A percentile compares a stretch with the other conserved stretches of the same genome.
phyloP scores from a whole-genome alignment of 495 filamentous ascomycete genomes.

The Cryomyces minteri region DNA sequence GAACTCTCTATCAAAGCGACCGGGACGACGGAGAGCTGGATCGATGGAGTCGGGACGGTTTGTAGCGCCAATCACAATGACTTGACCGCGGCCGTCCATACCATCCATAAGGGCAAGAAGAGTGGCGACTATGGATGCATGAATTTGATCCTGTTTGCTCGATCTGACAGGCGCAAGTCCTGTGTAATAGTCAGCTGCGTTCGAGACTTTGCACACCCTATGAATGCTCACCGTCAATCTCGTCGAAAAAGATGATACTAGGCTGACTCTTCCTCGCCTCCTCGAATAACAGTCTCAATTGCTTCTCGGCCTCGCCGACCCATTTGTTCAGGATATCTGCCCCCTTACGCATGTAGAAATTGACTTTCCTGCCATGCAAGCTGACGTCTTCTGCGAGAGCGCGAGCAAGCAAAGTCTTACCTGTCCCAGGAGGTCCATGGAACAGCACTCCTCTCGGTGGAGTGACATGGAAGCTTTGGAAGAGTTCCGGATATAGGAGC shows the following conservation, averaged over 20 bases:
- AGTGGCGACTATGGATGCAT: constrained; percentile 94
- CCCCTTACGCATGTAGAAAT: constrained; percentile 98
- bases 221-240: constrained; percentile 61
- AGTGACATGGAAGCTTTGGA: constrained; percentile 74
- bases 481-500: constrained; percentile 88
- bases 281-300: constrained; percentile 83
- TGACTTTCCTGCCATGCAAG: constrained; percentile 74
- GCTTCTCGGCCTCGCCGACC: constrained; percentile 95
- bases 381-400: constrained; percentile 72
- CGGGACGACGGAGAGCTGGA: constrained; percentile 80
- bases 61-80: constrained; percentile 94
- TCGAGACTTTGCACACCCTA: neutral
- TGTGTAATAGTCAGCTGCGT: constrained; percentile 15
- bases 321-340: constrained; percentile 95
- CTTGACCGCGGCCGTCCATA: constrained; percentile 95
- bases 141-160: constrained; percentile 95
- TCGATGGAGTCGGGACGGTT: constrained; percentile 96
- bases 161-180: constrained; percentile 83
- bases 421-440: constrained; percentile 91
- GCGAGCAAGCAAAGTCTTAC: constrained; percentile 87
- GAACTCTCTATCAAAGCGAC: constrained; percentile 92
- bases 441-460: constrained; percentile 91
- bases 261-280: constrained; percentile 89
- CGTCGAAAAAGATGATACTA: constrained; percentile 98
- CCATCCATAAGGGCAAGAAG: constrained; percentile 94